phyloP scores from a whole-genome alignment of 208 protist genomes.

The Leishmania mexicana region DNA sequence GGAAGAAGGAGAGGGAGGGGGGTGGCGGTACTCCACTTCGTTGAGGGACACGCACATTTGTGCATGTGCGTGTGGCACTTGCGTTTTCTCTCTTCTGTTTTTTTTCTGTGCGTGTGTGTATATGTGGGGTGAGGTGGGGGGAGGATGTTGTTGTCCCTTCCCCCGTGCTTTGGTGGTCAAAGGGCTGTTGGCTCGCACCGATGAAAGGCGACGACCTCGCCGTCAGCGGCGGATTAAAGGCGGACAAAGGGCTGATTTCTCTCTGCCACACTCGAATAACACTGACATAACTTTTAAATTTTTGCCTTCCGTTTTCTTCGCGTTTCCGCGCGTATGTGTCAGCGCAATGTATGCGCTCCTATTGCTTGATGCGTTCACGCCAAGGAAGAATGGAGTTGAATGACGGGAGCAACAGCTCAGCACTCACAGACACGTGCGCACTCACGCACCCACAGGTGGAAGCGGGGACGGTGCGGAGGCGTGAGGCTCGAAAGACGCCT shows the following conservation, averaged over 20 bases:
- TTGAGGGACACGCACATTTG: not conserved
- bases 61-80: not conserved
- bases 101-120: not conserved
- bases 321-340: slow-evolving; percentile 1
- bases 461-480: not conserved
- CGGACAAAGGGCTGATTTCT: not conserved
- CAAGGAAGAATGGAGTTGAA: not conserved
- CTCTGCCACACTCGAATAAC: slow-evolving; percentile 1
- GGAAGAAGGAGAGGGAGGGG: not conserved
- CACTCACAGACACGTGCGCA: not conserved
- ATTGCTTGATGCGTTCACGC: not conserved
- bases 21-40: not conserved
- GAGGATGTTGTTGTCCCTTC: not conserved
- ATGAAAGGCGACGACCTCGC: not conserved
- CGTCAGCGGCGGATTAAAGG: not conserved
- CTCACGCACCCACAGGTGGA: not conserved
- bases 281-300: not conserved
- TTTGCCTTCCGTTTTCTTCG: slow-evolving; percentile 11
- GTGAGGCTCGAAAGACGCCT: not conserved
- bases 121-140: too few species aligned
- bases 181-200: not conserved
- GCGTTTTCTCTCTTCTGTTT: not conserved
- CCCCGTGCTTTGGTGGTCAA: not conserved
- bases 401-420: slow-evolving; percentile 9
- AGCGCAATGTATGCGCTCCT: not conserved